These are phyloP conservation scores for Furcasterigmium furcatum DNA, from an alignment of 2,329 filamentous ascomycete genomes.

Conservation along the genomic window DNA sequence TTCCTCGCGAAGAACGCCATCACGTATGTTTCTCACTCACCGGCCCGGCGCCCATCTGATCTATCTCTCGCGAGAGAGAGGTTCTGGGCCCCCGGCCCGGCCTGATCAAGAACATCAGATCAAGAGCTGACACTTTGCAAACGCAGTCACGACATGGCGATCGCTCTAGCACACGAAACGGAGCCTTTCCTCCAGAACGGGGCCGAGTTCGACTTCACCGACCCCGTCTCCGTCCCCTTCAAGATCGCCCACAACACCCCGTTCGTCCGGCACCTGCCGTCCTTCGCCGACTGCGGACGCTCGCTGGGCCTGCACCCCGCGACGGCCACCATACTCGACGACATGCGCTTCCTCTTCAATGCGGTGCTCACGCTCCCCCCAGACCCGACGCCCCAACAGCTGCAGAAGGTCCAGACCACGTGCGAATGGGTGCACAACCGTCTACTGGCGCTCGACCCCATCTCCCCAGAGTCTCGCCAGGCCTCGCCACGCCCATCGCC, in stretches of 20 bases:
- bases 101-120: no score
- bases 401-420: slow-evolving; percentile 32
- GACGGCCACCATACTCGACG: slow-evolving; percentile 48
- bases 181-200: slow-evolving; percentile 36
- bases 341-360: slow-evolving; percentile 44
- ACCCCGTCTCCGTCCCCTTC: slow-evolving; percentile 33
- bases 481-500: not conserved
- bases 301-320: slow-evolving; percentile 39
- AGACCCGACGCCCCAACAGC: slow-evolving; percentile 26
- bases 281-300: slow-evolving; percentile 37
- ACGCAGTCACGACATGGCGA: slow-evolving; percentile 41
- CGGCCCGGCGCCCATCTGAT: not conserved
- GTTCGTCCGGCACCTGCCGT: slow-evolving; percentile 23
- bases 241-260: slow-evolving; percentile 45
- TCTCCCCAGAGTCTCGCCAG: slow-evolving; percentile 8
- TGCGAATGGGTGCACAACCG: slow-evolving; percentile 36
- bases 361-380: slow-evolving; percentile 35
- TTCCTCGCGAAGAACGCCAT: slow-evolving; percentile 45
- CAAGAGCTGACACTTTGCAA: not conserved
- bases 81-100: not conserved
- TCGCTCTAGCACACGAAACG: slow-evolving; percentile 44
- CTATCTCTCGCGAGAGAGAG: not conserved
- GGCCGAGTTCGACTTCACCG: slow-evolving; percentile 36
- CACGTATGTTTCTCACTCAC: slow-evolving; percentile 31
- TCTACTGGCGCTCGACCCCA: slow-evolving; percentile 24